Evolutionary conservation across 2,329 filamentous ascomycete genomes (phyloP).

Genomic region (Ophiostoma ips): DNA sequence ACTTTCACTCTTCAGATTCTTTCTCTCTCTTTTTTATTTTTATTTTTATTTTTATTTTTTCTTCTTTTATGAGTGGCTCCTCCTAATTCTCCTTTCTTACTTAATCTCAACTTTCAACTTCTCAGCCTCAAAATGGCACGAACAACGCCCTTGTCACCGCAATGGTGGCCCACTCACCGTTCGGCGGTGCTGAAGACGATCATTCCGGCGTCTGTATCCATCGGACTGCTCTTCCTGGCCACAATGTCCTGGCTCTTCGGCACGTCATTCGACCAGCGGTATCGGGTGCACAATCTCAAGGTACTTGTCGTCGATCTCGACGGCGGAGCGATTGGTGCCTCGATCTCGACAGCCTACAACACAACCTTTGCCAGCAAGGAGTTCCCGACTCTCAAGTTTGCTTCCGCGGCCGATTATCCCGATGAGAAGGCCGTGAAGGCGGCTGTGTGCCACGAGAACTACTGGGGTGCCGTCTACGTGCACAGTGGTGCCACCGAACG

Average conservation of each 20-base stretch:
- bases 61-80: no score
- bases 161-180: no score
- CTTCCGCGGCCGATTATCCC: slow-evolving; percentile 16
- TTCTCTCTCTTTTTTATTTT: no score
- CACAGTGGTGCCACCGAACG: slow-evolving; percentile 20
- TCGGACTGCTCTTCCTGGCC: neutral
- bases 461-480: slow-evolving; percentile 26
- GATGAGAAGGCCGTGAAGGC: slow-evolving; percentile 16
- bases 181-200: no score
- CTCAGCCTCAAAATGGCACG: no score
- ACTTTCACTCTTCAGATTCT: no score
- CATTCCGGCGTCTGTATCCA: no score
- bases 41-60: no score
- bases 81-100: no score
- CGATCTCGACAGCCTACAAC: slow-evolving; percentile 21
- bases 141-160: no score
- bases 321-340: slow-evolving; percentile 19
- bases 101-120: no score
- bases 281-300: slow-evolving; percentile 1
- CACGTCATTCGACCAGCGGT: neutral
- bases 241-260: slow-evolving; percentile 4
- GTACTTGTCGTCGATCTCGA: slow-evolving; percentile 17
- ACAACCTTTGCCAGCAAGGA: slow-evolving; percentile 16
- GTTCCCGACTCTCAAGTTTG: slow-evolving; percentile 22
- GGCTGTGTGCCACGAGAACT: slow-evolving; percentile 23